Evolutionary conservation across 768 basidiomycete genomes (phyloP), one percentile per base, ranked within the genome.

Genomic region (Suillus sp.): DNA sequence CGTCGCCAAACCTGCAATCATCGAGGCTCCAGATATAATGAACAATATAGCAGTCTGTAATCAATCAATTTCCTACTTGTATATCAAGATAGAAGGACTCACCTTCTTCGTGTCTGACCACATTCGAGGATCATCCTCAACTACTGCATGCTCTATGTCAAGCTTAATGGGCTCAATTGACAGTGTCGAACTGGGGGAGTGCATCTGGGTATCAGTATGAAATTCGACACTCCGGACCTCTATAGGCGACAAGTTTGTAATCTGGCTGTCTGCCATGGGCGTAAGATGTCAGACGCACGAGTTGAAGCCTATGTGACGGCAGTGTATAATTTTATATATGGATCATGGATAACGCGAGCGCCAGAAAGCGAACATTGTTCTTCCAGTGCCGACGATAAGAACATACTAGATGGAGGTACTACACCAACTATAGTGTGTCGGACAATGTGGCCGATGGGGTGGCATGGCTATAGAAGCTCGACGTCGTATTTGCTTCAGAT

Each of bases 61-160:
- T 34, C 9, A 5, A 18, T 35, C 14, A 18, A 25, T 43, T 34
- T 32, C 22, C 20, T 18, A 34, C 35, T 35, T 27, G 1, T 7
- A 25, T 11, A 60, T 16, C 8, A 11, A 59, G 20, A 59, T 59
- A 30, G 9, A 40, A 30, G 25, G 4, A 30, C 61, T 2, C 59
- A 86, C 88, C 79, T 90, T 90, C 61, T 84, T 80, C 56, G 79
- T 63, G 58, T 69, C 37, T 2, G 84, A 79, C 88, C 88, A 90
- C 59, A 75, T 69, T 59, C 88, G 81, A 14, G 88, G 88, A 71
- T 90, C 88, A 68, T 90, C 80, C 22, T 74, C 72, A 14, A 89
- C 87, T 6, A 63, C 62, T 34, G 61, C 70, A 65, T 80, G 78
- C 53, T 78, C 78, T 16, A 78, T 78, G 57, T 78, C 79, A 1